Evolutionary conservation across 805 yeast species (phyloP), one percentile per base, ranked within the genome.

Genomic region (Kluyveromyces lactis): DNA sequence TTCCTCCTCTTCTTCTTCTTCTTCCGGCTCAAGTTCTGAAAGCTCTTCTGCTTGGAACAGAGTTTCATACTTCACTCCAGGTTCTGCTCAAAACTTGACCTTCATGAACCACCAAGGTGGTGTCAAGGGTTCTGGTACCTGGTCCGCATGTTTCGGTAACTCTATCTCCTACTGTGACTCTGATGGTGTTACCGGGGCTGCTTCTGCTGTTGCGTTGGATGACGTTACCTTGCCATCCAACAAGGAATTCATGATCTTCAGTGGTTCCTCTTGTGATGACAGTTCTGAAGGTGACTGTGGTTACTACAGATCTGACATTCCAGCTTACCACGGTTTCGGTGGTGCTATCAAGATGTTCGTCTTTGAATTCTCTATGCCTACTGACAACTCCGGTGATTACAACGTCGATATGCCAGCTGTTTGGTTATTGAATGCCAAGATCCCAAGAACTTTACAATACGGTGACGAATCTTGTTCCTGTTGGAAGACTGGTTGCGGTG

Each of bases 401-500:
- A 87, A 89, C 72, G 72, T 73, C 56, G 97, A 92, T 64, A 90
- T 92, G 97, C 98, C 98, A 50, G 97, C 98, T 46, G 75, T 89
- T 53, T 89, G 97, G 97, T 70, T 89, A 64, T 77, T 89, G 62
- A 89, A 89, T 64, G 95, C 95, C 46, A 84, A 85, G 72, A 81
- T 89, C 58, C 96, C 98, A 67, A 86, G 98, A 74, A 89, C 97
- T 51, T 67, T 80, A 56, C 97, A 92, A 69, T 92, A 92, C 67
- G 97, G 97, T 63, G 69, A 69, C 44, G 61, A 79, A 18, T 60
- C 74, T 16, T 92, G 97, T 72, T 86, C 97, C 27, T 92, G 98
- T 75, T 92, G 98, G 98, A 55, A 75, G 39, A 73, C 95, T 40
- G 97, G 97, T 46, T 92, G 98, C 69, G 98, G 98, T 70, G 98